Evolutionary conservation across 164 flowering plant species (phyloP).

Genomic region (Berberis vulgaris): DNA sequence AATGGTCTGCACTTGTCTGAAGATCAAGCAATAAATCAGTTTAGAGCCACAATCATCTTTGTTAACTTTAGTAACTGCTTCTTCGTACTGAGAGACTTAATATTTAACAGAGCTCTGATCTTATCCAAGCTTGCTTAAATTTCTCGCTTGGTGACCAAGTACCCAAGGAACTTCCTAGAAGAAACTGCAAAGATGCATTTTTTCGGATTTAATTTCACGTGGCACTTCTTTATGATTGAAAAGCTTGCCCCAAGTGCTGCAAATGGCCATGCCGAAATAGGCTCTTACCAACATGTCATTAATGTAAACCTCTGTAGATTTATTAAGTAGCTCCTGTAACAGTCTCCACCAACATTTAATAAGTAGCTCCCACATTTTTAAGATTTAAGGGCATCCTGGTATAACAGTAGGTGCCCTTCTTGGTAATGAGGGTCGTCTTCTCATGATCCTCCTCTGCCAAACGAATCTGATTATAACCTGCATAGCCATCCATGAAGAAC

Average conservation of each 20-base stretch:
- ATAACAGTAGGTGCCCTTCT: neutral
- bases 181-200: neutral
- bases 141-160: neutral
- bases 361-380: neutral
- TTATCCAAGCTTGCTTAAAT: neutral
- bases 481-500: neutral
- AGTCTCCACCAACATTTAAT: neutral
- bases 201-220: neutral
- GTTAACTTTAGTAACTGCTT: neutral
- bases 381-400: neutral
- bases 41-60: neutral
- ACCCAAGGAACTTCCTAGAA: neutral
- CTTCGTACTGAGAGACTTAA: neutral
- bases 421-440: neutral
- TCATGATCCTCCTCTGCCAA: neutral
- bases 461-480: neutral
- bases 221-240: neutral
- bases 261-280: neutral
- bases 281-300: neutral
- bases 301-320: neutral
- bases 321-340: neutral
- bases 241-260: neutral
- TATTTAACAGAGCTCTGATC: neutral
- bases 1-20: neutral
- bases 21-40: neutral